phyloP scores from a whole-genome alignment of 2,329 filamentous ascomycete species.

The Helotiales sp. region DNA sequence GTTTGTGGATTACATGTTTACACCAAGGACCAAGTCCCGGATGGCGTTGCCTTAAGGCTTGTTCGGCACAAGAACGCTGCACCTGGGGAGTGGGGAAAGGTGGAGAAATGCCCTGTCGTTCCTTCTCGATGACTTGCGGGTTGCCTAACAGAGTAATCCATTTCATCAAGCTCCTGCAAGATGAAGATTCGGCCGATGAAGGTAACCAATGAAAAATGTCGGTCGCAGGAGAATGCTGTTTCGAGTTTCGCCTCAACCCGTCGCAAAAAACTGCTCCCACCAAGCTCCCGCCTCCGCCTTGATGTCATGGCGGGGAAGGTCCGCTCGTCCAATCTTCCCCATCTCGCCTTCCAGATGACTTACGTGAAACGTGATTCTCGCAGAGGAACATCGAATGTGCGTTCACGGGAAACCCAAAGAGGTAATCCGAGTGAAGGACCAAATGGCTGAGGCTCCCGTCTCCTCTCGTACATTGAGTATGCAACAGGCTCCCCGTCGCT shows the following conservation, averaged over 20 bases:
- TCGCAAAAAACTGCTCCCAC: neutral
- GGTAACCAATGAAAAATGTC: neutral
- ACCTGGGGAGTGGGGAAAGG: neutral
- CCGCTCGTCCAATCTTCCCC: neutral
- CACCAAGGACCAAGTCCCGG: neutral
- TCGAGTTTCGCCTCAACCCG: neutral
- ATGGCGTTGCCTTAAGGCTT: neutral
- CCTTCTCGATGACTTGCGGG: neutral
- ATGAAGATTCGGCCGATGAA: neutral
- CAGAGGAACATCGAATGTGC: too few species aligned
- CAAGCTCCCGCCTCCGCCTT: neutral
- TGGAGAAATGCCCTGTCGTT: neutral
- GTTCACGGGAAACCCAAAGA: neutral
- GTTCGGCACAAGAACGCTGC: neutral
- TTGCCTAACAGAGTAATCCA: neutral
- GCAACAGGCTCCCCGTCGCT: too few species aligned
- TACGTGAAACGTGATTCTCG: neutral
- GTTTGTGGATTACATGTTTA: neutral
- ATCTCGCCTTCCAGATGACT: neutral
- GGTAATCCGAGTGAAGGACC: neutral
- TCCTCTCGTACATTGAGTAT: too few species aligned
- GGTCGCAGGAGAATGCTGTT: neutral
- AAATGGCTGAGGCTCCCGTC: neutral
- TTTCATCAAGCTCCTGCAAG: neutral
- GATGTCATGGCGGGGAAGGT: neutral